Evolutionary conservation across 2,329 filamentous ascomycete genomes (phyloP), one percentile per base, ranked within the genome.

Genomic region (Cladosporium colombiae): DNA sequence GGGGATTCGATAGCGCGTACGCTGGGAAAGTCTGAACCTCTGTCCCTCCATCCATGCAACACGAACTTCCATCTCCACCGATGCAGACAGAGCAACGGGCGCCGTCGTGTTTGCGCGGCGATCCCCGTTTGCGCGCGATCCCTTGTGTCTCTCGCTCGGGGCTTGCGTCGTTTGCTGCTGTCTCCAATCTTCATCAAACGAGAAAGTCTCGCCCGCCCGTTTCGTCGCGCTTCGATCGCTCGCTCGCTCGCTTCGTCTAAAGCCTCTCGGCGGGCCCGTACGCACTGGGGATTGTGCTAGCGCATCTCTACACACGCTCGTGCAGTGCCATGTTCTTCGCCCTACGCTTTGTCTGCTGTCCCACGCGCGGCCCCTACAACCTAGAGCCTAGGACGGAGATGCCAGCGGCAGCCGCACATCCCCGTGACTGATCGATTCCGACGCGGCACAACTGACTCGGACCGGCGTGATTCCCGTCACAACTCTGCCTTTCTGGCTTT

Each of bases 121-220:
- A 55, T 53, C 50, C 50, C 50, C 50, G 50, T 29, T 53, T 53
- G 50, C 8, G 16, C 27, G 50, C 16, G 18, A 44, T 46, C 40
- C 40, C 40, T 46, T n/a, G 1, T 46, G 40, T 46, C n/a, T 31
- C 37, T 44, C 35, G 14, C 16, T 40, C 37, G 37, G 37, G 37
- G 37, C 37, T 44, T 44, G 2, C 37, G 37, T 44, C 37, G 37
- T 44, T 44, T 44, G 37, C 37, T 44, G 37, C 37, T 44, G 18
- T 44, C 40, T 46, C 23, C 40, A 46, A 46, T 55, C 52, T 55
- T 33, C 52, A 55, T 33, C 52, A 55, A 18, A 55, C 25, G 25
- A 33, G 27, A 46, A n/a, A 55, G 29, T 33, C 52, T 55, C 27
- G 52, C 29, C 52, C 52, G 52, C 52, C 52, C 52, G 52, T 55